Evolutionary conservation across 192 early-diverging fungal genomes (phyloP).

Genomic region (Backusella mclennaniae): DNA sequence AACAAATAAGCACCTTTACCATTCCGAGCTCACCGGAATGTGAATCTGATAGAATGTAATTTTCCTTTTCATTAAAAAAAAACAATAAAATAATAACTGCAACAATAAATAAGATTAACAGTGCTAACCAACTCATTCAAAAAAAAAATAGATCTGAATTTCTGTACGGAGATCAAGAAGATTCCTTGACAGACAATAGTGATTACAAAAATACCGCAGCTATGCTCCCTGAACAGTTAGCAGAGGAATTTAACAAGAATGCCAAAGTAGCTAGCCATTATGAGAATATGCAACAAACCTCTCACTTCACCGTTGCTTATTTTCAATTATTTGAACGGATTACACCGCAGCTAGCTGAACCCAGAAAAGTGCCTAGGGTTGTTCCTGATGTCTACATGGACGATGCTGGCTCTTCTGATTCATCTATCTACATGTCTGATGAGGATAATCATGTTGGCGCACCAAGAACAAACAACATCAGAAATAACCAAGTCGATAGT

Average conservation of each 20-base stretch:
- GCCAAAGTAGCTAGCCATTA: neutral
- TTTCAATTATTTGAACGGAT: neutral
- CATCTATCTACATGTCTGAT: neutral
- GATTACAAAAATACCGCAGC: neutral
- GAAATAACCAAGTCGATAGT: neutral
- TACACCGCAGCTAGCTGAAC: neutral
- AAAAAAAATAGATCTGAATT: neutral
- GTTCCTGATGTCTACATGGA: neutral
- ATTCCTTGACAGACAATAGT: neutral
- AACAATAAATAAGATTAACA: no score
- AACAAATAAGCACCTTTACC: neutral
- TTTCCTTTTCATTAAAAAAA: neutral
- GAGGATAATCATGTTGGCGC: neutral
- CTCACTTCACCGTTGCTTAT: neutral
- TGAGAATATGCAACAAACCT: neutral
- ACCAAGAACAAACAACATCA: neutral
- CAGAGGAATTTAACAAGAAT: neutral
- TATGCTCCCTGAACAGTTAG: neutral
- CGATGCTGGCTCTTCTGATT: neutral
- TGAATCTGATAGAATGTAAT: conserved; percentile 3
- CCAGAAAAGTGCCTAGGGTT: neutral
- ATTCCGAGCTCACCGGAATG: neutral
- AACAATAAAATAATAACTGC: neutral
- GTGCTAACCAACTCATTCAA: neutral
- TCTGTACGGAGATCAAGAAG: conserved; percentile 2